Conservation (phyloP, 164 flowering plant species). For the Aristolochia fimbriata region DNA sequence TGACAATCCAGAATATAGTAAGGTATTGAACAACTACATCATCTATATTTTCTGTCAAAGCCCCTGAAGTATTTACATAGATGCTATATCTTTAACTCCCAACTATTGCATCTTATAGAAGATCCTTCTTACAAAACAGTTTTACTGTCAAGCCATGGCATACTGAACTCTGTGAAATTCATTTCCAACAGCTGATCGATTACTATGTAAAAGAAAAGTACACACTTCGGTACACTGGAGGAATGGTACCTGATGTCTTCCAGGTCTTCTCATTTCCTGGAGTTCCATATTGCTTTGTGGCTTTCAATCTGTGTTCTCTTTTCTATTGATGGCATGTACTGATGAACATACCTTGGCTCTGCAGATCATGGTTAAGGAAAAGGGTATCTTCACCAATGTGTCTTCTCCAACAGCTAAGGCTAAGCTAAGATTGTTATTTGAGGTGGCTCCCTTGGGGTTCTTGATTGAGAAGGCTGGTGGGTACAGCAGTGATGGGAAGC, state of each 20-base stretch:
- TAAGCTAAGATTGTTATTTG: constrained; percentile 85
- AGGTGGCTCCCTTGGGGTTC: constrained; percentile 90
- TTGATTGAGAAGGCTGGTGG: constrained; percentile 94
- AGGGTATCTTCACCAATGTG: constrained; percentile 95
- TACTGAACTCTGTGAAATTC: too few species aligned
- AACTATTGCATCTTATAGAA: too few species aligned
- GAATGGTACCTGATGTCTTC: constrained; percentile 99
- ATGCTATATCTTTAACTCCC: too few species aligned
- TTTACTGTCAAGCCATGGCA: too few species aligned
- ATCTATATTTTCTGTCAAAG: too few species aligned
- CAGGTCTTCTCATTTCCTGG: constrained; percentile 38
- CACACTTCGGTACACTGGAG: constrained; percentile 98
- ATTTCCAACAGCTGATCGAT: constrained; percentile 52
- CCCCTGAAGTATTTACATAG: too few species aligned
- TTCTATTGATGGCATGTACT: not conserved
- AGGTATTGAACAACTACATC: constrained; percentile 29
- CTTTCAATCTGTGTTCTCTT: not conserved
- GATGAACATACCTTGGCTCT: not conserved
- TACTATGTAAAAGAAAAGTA: constrained; percentile 84
- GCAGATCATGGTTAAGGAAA: constrained; percentile 96
- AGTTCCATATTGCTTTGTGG: not conserved
- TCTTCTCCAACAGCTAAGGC: constrained; percentile 80
- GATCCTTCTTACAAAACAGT: too few species aligned
- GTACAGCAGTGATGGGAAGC: constrained; percentile 75
- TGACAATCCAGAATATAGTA: constrained; percentile 76